Conservation (phyloP, 352 stramenopile species). For the Pythium aristosporum region DNA sequence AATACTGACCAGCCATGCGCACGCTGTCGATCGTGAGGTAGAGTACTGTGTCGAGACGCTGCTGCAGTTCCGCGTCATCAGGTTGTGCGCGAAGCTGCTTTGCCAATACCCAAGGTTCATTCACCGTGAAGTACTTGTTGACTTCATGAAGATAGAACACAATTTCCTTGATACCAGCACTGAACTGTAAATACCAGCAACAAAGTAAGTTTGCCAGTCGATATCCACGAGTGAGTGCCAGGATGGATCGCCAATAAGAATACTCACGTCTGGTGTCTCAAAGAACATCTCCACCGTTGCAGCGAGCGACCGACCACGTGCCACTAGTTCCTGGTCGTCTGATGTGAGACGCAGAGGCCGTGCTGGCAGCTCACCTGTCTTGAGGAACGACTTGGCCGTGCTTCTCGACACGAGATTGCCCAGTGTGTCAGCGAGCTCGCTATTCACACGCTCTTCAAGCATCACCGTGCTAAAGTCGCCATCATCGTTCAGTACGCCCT, state of each 20-base stretch:
- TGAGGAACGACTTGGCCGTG: slow-evolving; percentile 69
- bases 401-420: slow-evolving; percentile 87
- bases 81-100: slow-evolving; percentile 51
- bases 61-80: slow-evolving; percentile 29
- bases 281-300: slow-evolving; percentile 50
- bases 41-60: slow-evolving; percentile 63
- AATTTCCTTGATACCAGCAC: slow-evolving; percentile 64
- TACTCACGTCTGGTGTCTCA: slow-evolving; percentile 64
- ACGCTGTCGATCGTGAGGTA: slow-evolving; percentile 75
- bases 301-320: slow-evolving; percentile 47
- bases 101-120: slow-evolving; percentile 77
- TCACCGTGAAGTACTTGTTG: slow-evolving; percentile 79
- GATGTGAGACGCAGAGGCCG: slow-evolving; percentile 35
- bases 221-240: neutral
- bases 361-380: slow-evolving; percentile 43
- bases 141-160: slow-evolving; percentile 82
- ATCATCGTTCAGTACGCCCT: slow-evolving; percentile 95
- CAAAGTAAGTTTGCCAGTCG: neutral
- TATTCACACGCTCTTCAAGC: slow-evolving; percentile 96
- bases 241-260: neutral
- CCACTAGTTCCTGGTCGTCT: slow-evolving; percentile 58
- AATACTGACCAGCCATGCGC: slow-evolving; percentile 54
- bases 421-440: slow-evolving; percentile 90
- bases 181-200: slow-evolving; percentile 43
- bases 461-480: slow-evolving; percentile 84